Conservation (phyloP, 257 asterid species). For the Gardenia jasminoides region DNA sequence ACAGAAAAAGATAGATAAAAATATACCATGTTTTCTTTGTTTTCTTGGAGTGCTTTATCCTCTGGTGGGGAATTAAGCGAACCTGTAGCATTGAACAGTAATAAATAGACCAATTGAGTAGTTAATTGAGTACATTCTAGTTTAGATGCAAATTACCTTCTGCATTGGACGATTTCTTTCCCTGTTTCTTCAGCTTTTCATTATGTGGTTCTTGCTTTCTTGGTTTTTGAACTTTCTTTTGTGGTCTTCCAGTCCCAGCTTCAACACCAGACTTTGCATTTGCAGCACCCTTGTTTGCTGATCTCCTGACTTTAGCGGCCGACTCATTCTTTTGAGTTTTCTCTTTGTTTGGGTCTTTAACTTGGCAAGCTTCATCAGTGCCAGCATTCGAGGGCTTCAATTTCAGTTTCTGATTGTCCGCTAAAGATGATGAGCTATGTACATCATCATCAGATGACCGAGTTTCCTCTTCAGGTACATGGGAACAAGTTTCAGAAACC, state of each 20-base stretch:
- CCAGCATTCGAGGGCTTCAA: constrained; percentile 36
- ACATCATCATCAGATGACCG: constrained; percentile 63
- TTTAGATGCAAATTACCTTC: constrained; percentile 43
- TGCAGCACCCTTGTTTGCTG: constrained; percentile 39
- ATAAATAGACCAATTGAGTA: not conserved
- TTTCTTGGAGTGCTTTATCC: constrained; percentile 50
- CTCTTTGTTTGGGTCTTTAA: constrained; percentile 36
- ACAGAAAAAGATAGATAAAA: not conserved
- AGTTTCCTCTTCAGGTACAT: constrained; percentile 55
- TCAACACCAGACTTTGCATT: constrained; percentile 41
- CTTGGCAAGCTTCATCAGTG: constrained; percentile 32
- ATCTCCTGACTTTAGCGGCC: constrained; percentile 34
- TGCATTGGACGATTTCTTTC: constrained; percentile 42
- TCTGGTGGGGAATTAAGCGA: constrained; percentile 34
- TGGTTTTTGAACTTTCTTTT: constrained; percentile 51
- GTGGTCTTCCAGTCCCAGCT: constrained; percentile 34
- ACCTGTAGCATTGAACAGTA: constrained; percentile 36
- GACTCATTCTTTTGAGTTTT: constrained; percentile 34
- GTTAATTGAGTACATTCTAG: not conserved
- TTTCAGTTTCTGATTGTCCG: constrained; percentile 46
- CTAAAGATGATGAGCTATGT: constrained; percentile 54
- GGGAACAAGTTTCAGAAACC: constrained; percentile 54
- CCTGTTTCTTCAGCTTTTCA: constrained; percentile 51
- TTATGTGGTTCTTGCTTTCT: constrained; percentile 46
- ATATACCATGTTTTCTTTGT: constrained; percentile 81